Base-by-base conservation (phyloP, 1,284 basidiomycete genomes). In the Vanrija humicola region DNA sequence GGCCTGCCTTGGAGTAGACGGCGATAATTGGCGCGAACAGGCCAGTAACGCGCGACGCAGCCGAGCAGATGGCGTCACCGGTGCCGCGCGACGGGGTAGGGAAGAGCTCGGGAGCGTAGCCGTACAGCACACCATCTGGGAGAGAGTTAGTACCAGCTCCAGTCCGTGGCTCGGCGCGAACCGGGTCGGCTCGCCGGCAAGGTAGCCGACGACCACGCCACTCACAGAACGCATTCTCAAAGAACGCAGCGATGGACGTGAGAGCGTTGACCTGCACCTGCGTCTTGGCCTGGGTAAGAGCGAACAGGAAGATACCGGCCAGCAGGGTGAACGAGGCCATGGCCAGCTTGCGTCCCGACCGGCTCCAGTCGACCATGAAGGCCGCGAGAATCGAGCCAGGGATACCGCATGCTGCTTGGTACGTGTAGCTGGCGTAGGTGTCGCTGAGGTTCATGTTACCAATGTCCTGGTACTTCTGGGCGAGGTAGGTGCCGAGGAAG, bases 21-120 rank as follows among this genome's bases (percentile, higher is more conserved):
- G 61, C 64, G 43, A 69, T 67, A 59, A 69, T 57, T 39, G 68
- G 68, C 4, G 66, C 66, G 34, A 70, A 57, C 49, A 85, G 74
- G 19, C 84, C 84, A 42, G 79, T 78, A 42, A 85, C 75, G 40
- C 84, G 78, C 66, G 83, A 83, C 55, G 81, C 75, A 6, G 79
- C 79, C 57, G 80, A 74, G 57, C 81, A 78, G 28, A 86, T 71
- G 0, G 84, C 84, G 60, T 86, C 83, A 4, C 83, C 85, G 0
- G 85, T 85, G 5, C 84, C 85, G 40, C 85, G 78, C 53, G 82
- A 81, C 1, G 83, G 83, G 0, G 83, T 82, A 0, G 84, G 83
- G 75, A 86, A 86, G 10, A 84, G 80, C 63, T 86, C 84, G 18
- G 85, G 85, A 1, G 82, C 82, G 62, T 83, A 83, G 3, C 82